Conservation (phyloP, 306 rosid species). For the Calophaca sinica region DNA sequence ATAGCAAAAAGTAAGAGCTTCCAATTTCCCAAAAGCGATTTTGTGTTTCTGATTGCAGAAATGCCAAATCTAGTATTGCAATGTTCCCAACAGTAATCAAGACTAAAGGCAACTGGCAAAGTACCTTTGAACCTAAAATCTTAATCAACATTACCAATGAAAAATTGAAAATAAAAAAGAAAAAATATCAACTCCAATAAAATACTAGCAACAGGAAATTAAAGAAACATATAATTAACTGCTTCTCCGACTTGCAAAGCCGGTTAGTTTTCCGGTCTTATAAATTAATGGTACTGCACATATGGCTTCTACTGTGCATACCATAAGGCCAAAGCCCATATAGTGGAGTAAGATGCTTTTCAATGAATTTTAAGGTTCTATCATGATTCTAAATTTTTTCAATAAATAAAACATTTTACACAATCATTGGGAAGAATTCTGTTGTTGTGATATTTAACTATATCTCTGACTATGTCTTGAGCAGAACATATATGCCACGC, state of each 20-base stretch:
- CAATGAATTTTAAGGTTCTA: too few relatives aligned
- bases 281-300: too few relatives aligned
- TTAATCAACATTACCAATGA: not conserved
- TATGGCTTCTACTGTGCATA: not conserved
- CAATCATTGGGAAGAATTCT: too few relatives aligned
- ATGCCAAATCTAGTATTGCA: not conserved
- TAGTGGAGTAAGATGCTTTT: too few relatives aligned
- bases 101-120: slow-evolving; percentile 12
- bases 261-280: too few relatives aligned
- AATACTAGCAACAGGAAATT: too few relatives aligned
- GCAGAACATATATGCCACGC: slow-evolving; percentile 37
- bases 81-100: not conserved
- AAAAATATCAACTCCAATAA: too few relatives aligned
- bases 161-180: not conserved
- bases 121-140: slow-evolving; percentile 21
- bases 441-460: slow-evolving; percentile 24
- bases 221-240: too few relatives aligned
- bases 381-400: too few relatives aligned
- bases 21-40: not conserved
- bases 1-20: not conserved
- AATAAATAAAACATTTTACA: too few relatives aligned
- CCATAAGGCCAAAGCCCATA: not conserved
- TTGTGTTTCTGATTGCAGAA: slow-evolving; percentile 6
- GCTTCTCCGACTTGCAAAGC: too few relatives aligned
- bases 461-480: slow-evolving; percentile 43